Conservation (phyloP, 768 basidiomycete genomes). For the Phaffia australis region DNA sequence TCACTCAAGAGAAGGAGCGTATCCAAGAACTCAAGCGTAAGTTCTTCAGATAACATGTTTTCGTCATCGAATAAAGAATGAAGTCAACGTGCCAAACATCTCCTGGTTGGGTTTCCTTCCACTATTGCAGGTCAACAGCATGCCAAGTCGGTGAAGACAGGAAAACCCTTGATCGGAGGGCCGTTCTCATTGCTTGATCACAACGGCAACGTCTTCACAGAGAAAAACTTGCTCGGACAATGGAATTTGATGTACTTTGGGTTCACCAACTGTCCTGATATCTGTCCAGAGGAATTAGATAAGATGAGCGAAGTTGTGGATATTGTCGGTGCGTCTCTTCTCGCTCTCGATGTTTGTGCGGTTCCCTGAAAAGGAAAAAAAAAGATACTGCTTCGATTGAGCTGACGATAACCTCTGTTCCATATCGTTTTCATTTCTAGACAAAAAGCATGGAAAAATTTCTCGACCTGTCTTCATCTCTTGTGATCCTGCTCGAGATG, state of each 20-base stretch:
- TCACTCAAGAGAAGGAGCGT: slow-evolving; percentile 71
- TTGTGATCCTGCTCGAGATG: slow-evolving; percentile 90
- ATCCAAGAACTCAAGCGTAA: slow-evolving; percentile 64
- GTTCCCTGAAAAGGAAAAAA: not conserved
- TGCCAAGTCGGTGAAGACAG: slow-evolving; percentile 53
- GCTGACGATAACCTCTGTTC: not conserved
- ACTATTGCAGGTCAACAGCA: slow-evolving; percentile 56
- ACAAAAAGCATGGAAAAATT: slow-evolving; percentile 54
- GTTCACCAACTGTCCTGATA: slow-evolving; percentile 99
- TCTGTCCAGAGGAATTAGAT: slow-evolving; percentile 95
- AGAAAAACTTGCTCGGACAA: slow-evolving; percentile 71
- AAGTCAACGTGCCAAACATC: not conserved
- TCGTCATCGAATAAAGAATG: not conserved
- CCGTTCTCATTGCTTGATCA: slow-evolving; percentile 59
- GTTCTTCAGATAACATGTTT: slow-evolving; percentile 28
- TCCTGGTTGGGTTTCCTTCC: not conserved
- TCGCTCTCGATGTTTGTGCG: not conserved
- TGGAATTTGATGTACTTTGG: slow-evolving; percentile 76
- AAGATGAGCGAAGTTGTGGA: slow-evolving; percentile 75
- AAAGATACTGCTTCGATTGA: not conserved
- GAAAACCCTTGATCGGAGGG: slow-evolving; percentile 80
- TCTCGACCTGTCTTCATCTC: slow-evolving; percentile 90
- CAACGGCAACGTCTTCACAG: slow-evolving; percentile 57
- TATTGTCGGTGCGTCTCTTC: slow-evolving; percentile 50
- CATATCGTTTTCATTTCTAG: slow-evolving; percentile 38